phyloP scores from a whole-genome alignment of 1,284 basidiomycete species.

The Ceratobasidium sp. region DNA sequence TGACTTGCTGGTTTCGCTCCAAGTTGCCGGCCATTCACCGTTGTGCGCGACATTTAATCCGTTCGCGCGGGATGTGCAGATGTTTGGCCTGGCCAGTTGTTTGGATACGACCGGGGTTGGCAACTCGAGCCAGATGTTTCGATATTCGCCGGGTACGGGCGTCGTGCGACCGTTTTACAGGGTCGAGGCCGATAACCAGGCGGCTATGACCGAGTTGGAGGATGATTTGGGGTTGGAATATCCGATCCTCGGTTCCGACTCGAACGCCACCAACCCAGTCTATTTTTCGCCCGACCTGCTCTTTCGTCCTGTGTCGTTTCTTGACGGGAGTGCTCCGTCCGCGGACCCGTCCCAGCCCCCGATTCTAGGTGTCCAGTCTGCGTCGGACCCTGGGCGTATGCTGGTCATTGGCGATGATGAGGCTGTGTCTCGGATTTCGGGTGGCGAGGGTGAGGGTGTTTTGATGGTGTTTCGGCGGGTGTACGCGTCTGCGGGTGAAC shows the following conservation, averaged over 20 bases:
- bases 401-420: too few species aligned
- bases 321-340: too few species aligned
- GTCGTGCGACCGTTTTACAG: conserved; percentile 14
- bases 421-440: too few species aligned
- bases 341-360: too few species aligned
- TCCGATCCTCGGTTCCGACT: background rate
- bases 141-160: conserved; percentile 1
- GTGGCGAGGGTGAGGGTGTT: too few species aligned
- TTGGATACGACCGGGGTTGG: background rate
- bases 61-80: background rate
- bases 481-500: too few species aligned
- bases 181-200: background rate
- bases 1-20: conserved; percentile 8
- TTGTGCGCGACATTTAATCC: conserved; percentile 30
- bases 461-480: too few species aligned
- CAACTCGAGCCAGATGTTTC: conserved; percentile 9
- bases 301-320: too few species aligned
- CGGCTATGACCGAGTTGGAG: background rate
- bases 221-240: background rate
- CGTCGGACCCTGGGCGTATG: too few species aligned
- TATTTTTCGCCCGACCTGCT: too few species aligned
- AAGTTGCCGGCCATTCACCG: background rate
- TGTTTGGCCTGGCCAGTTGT: conserved; percentile 13
- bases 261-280: background rate
- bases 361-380: too few species aligned